These are phyloP conservation scores for Apiospora rasikravindrae DNA, from an alignment of 2,329 filamentous ascomycete genomes.

Conservation along the genomic window DNA sequence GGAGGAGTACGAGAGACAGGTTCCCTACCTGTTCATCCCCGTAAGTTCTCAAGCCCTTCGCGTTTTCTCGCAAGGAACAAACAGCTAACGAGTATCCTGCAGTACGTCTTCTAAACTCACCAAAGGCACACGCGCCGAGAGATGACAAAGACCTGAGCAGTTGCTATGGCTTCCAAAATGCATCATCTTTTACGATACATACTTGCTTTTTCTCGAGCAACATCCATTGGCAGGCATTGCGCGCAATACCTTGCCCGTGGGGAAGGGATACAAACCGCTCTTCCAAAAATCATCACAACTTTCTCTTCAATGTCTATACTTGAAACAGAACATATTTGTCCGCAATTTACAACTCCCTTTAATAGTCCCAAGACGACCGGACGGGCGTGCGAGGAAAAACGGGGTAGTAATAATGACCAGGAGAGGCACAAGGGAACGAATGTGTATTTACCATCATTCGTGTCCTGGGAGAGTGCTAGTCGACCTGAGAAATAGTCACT, in stretches of 20 bases:
- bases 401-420: background rate
- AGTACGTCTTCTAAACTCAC: conserved; percentile 18
- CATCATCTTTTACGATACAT: background rate
- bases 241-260: background rate
- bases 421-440: background rate
- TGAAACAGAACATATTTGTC: conserved; percentile 6
- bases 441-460: background rate
- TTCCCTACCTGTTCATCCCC: conserved; percentile 80
- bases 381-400: background rate
- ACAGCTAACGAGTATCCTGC: background rate
- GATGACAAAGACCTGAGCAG: background rate
- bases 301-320: background rate
- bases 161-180: background rate
- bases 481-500: background rate
- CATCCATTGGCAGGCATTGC: background rate
- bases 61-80: no score
- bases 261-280: background rate
- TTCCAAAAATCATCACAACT: background rate
- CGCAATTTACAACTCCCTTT: background rate
- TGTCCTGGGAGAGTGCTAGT: background rate
- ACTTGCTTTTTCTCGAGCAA: background rate
- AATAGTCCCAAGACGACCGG: conserved; percentile 2
- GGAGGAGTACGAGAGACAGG: conserved; percentile 78
- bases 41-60: conserved; percentile 33
- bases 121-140: background rate